Evolutionary conservation across 192 early-diverging fungal species (phyloP).

Genomic region (Coemansia sp.): DNA sequence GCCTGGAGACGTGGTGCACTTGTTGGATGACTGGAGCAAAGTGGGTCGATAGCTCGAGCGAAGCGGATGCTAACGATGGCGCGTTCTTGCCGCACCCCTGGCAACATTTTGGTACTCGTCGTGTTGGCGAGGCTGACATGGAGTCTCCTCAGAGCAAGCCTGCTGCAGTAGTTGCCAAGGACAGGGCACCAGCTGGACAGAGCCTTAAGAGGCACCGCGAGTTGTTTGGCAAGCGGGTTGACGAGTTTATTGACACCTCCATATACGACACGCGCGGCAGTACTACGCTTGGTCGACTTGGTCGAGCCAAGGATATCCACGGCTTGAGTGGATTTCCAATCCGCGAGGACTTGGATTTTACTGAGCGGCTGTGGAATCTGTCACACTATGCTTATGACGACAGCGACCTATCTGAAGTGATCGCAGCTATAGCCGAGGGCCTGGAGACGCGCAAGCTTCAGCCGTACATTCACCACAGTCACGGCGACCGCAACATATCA

Average conservation of each 20-base stretch:
- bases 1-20: conserved; percentile 44
- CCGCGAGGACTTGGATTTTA: conserved; percentile 49
- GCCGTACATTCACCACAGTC: conserved; percentile 33
- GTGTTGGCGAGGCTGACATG: background rate
- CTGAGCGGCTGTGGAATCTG: conserved; percentile 49
- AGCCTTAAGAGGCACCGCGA: conserved; percentile 23
- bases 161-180: too few relatives aligned
- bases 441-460: conserved; percentile 48
- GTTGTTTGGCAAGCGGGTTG: conserved; percentile 24
- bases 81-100: conserved; percentile 8
- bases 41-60: conserved; percentile 13
- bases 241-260: conserved; percentile 37
- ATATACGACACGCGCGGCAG: conserved; percentile 33
- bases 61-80: background rate
- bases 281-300: conserved; percentile 6
- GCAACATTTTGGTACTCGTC: background rate
- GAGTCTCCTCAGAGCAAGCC: background rate
- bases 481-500: conserved; percentile 2
- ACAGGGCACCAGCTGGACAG: background rate
- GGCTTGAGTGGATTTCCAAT: conserved; percentile 18
- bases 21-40: conserved; percentile 28
- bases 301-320: conserved; percentile 1
- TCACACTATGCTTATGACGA: conserved; percentile 37
- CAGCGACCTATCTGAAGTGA: conserved; percentile 36
- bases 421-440: conserved; percentile 49